Base-by-base conservation (phyloP, 768 basidiomycete species). In the Daedaleopsis sinensis region DNA sequence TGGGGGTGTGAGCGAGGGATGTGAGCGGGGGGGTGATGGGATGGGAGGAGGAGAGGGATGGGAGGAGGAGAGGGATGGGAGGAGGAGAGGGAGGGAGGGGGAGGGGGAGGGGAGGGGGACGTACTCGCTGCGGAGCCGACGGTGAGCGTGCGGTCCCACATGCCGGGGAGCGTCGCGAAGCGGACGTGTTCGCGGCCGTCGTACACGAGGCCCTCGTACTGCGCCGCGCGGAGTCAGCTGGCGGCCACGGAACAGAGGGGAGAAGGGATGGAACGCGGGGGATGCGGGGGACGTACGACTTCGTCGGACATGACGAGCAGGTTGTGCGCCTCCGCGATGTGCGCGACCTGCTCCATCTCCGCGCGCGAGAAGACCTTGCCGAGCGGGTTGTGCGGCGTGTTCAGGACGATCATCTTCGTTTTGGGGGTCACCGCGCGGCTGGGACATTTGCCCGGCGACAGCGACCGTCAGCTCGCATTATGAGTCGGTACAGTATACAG, bases 101-200 rank as follows among this genome's bases (percentile, higher is more conserved):
- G 7, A 32, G 35, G 19, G 19, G 8, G 75, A 87, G 6, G 23
- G 38, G 1, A 44, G 10, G 42, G n/a, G 1, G 18, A 68, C 74
- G 76, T 76, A 93, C 94, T 96, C 67, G 94, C 27, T 32, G 27
- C 27, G 15, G 94, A 96, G 35, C 90, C 87, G 50, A 97, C 93
- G 4, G 96, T 98, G 44, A 99, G 86, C 0, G 96, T 99, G 47
- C 96, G 87, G 64, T 98, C 92, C 96, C 96, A 98, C 93, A 98
- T 97, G 21, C 94, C 93, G 4, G 95, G 96, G n/a, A 99, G 81
- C 35, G 80, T 91, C 1, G 96, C 96, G 67, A 98, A 90, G 58
- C 96, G 89, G 55, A 94, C 79, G 73, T 98, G 96, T 67, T 96
- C 88, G 68, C 88, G 87, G 21, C 82, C 85, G 66, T 95, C 92